A percentile compares a stretch with the other conserved stretches of the same genome.
These are phyloP conservation scores for Salicornia ramosissima DNA, from an alignment of 148 eudicot genomes.

Conservation along the genomic window DNA sequence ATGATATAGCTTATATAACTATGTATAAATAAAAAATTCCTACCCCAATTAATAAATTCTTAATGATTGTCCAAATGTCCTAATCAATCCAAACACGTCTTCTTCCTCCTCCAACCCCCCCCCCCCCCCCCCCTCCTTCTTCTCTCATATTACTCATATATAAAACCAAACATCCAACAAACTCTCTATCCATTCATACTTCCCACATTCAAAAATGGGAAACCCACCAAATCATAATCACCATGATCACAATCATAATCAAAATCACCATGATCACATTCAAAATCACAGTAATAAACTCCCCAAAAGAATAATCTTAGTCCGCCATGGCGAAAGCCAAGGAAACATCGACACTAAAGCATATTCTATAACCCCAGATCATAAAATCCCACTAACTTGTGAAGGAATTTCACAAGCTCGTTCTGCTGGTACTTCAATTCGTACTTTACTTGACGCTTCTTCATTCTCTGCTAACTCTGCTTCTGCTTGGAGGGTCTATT, in stretches of 20 bases:
- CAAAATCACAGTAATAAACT: conserved; percentile 18
- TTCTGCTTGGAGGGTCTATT: conserved; percentile 52
- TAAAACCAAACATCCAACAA: not conserved
- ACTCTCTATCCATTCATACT: not conserved
- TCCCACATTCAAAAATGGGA: not conserved
- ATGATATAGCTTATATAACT: too few species aligned
- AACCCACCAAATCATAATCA: not conserved
- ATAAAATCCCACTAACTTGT: conserved; percentile 55
- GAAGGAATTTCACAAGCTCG: conserved; percentile 51
- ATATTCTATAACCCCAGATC: conserved; percentile 59
- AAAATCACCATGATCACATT: not conserved
- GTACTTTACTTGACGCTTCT: conserved; percentile 30
- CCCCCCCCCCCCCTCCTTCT: not conserved
- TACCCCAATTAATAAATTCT: not conserved
- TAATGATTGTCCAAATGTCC: not conserved
- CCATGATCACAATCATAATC: not conserved
- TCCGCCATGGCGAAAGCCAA: conserved; percentile 82
- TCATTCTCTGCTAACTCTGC: not conserved
- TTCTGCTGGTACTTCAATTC: conserved; percentile 46
- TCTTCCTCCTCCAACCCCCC: not conserved
- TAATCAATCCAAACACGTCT: not conserved
- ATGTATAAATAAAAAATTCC: too few species aligned
- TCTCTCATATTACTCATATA: too few species aligned
- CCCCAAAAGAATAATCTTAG: conserved; percentile 71
- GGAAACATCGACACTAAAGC: conserved; percentile 58